Base-by-base conservation (phyloP, 495 filamentous ascomycete genomes). In the Penicillium argentinense region DNA sequence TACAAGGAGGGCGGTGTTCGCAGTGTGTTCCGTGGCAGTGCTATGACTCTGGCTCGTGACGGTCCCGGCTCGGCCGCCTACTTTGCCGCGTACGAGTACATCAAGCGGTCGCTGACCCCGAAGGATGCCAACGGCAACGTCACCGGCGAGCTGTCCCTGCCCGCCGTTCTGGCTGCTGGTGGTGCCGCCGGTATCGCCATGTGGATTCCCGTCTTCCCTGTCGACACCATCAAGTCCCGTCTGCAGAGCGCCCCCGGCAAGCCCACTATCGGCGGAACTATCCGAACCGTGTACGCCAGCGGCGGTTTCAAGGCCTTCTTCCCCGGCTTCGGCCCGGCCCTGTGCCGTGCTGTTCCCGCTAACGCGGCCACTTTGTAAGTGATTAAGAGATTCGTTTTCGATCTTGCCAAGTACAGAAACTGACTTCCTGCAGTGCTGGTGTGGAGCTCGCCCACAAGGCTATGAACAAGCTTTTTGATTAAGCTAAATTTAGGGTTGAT, bases 201-300 rank as follows among this genome's bases (percentile, higher is more conserved):
- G 95, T 99, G 93, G 93, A 88, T 97, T 49, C 89, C 95, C 18
- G 91, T 99, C 14, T 99, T 99, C 79, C 93, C 93, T 4, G 77
- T 99, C 42, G 93, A 99, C 60, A 99, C 93, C 0, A 83, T 99
- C 67, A 99, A 99, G 80, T 89, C 83, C 45, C 76, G 91, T 40
- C 66, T 99, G 65, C 93, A 99, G 79, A 93, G 89, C 30, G 88
- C 89, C 18, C 88, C 93, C 51, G 91, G 91, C 13, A 85, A 84
- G 47, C 86, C 89, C 18, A 92, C 88, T 1, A 86, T 99, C 27
- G 77, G 85, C 1, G 85, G 88, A 1, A 86, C 90, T 2, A 79
- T 97, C 32, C 76, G 77, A 51, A 78, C 88, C 18, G 68, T 99
- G 18, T 95, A 95, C 57, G 80, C 68, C 13, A 82, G 66, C 45